phyloP scores from a whole-genome alignment of 1,139 yeast species.

The Kurtzmaniella quercitrusa region DNA sequence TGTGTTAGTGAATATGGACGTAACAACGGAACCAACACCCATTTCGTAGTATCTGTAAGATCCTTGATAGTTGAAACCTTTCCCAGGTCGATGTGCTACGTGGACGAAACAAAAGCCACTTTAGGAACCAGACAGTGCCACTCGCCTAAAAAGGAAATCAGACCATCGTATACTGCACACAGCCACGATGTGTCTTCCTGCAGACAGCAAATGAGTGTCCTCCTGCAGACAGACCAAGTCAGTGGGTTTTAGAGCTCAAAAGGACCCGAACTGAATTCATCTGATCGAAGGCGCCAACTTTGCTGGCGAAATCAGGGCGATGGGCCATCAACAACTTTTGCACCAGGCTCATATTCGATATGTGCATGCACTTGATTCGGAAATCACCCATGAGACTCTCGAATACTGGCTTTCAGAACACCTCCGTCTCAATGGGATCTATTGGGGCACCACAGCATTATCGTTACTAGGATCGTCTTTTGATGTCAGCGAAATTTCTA shows the following conservation, averaged over 20 bases:
- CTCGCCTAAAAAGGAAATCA: not conserved
- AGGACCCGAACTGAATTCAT: too few species aligned
- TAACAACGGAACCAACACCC: not conserved
- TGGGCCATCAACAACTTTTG: not conserved
- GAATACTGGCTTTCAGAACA: slow-evolving; percentile 93
- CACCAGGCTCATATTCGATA: slow-evolving; percentile 32
- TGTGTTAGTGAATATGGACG: not conserved
- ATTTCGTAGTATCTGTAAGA: not conserved
- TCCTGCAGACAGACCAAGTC: too few species aligned
- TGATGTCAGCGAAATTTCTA: slow-evolving; percentile 54
- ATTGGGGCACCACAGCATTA: slow-evolving; percentile 90
- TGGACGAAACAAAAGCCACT: not conserved
- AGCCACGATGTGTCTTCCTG: not conserved
- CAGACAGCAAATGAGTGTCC: too few species aligned
- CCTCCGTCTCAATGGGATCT: slow-evolving; percentile 82
- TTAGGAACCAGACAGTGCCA: too few species aligned
- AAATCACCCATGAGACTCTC: slow-evolving; percentile 30
- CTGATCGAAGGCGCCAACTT: too few species aligned
- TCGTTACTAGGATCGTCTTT: slow-evolving; percentile 58
- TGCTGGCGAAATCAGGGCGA: too few species aligned
- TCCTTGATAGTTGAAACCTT: not conserved
- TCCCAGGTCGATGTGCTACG: not conserved
- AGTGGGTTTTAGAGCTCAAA: too few species aligned
- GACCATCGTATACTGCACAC: not conserved
- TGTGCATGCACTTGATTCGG: slow-evolving; percentile 35